Evolutionary conservation across 2,329 filamentous ascomycete species (phyloP).

Genomic region (Penicillium fuscoglaucum): DNA sequence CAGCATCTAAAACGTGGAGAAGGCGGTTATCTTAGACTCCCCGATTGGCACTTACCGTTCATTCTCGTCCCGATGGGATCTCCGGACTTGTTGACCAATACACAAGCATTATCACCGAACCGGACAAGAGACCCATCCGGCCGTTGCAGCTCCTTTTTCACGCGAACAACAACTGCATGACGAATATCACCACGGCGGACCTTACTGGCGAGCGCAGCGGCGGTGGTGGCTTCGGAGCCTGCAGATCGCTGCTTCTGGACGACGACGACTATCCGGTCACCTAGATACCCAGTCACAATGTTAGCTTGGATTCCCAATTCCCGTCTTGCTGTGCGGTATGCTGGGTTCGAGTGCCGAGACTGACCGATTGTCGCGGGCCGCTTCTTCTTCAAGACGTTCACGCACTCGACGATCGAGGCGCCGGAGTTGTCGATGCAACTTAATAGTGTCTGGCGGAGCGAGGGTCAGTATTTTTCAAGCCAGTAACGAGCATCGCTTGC

Average conservation of each 20-base stretch:
- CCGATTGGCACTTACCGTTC: constrained; percentile 60
- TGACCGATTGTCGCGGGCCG: constrained; percentile 80
- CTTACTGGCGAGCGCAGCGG: constrained; percentile 80
- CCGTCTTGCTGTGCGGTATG: neutral
- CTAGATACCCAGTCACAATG: constrained; percentile 47
- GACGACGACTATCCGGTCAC: constrained; percentile 94
- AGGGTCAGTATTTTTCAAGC: neutral
- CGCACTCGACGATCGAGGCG: constrained; percentile 94
- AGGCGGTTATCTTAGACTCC: neutral
- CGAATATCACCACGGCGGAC: constrained; percentile 95
- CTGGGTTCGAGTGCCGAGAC: constrained; percentile 24
- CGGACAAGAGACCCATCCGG: constrained; percentile 85
- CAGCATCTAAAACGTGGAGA: constrained; percentile 20
- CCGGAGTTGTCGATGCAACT: constrained; percentile 99
- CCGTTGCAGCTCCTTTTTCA: constrained; percentile 80
- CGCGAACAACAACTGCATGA: constrained; percentile 93
- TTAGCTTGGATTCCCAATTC: neutral
- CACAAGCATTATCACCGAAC: constrained; percentile 98
- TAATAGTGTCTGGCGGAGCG: constrained; percentile 72
- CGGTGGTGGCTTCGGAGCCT: constrained; percentile 68
- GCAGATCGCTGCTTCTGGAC: constrained; percentile 92
- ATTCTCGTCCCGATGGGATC: constrained; percentile 92
- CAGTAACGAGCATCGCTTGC: neutral
- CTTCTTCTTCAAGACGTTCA: constrained; percentile 89
- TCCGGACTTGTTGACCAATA: constrained; percentile 93